phyloP scores from a whole-genome alignment of 2,329 filamentous ascomycete species.

The Fusarium tjaetaba region DNA sequence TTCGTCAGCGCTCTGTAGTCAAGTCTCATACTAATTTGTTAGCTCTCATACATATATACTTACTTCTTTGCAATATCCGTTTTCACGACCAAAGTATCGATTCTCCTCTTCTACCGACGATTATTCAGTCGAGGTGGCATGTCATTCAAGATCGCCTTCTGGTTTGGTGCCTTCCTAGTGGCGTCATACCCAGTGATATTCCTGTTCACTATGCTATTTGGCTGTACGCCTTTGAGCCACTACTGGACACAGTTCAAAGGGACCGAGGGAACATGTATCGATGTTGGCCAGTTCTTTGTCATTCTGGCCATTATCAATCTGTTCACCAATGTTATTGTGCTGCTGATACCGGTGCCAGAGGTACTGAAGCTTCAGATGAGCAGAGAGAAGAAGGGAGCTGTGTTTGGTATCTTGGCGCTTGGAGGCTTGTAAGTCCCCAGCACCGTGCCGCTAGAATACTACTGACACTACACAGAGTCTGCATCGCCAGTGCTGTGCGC shows the following conservation, averaged over 20 bases:
- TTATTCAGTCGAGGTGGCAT: not conserved
- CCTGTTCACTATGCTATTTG: constrained; percentile 4
- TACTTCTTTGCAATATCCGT: constrained; percentile 13
- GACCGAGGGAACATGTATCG: constrained; percentile 4
- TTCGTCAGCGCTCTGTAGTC: not conserved
- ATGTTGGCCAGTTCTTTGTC: constrained; percentile 6
- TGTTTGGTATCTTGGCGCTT: constrained; percentile 7
- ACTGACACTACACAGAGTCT: not conserved
- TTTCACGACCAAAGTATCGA: constrained; percentile 16
- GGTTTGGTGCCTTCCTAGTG: not conserved
- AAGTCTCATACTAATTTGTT: not conserved
- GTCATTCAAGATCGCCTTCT: constrained; percentile 2
- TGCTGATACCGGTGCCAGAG: constrained; percentile 12
- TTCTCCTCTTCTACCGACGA: constrained; percentile 22
- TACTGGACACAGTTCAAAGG: constrained; percentile 19
- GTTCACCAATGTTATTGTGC: not conserved
- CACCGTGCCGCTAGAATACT: too few species aligned
- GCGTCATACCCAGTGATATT: constrained; percentile 7
- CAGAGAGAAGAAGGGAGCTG: constrained; percentile 8
- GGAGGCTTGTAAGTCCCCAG: constrained; percentile 23
- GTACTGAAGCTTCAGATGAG: constrained; percentile 16
- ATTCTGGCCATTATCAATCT: constrained; percentile 6
- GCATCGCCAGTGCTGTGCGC: constrained; percentile 11
- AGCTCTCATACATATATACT: constrained; percentile 14
- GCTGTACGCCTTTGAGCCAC: not conserved